phyloP scores from a whole-genome alignment of 139 green algal genomes.

The Zygnema circumcarinatum region DNA sequence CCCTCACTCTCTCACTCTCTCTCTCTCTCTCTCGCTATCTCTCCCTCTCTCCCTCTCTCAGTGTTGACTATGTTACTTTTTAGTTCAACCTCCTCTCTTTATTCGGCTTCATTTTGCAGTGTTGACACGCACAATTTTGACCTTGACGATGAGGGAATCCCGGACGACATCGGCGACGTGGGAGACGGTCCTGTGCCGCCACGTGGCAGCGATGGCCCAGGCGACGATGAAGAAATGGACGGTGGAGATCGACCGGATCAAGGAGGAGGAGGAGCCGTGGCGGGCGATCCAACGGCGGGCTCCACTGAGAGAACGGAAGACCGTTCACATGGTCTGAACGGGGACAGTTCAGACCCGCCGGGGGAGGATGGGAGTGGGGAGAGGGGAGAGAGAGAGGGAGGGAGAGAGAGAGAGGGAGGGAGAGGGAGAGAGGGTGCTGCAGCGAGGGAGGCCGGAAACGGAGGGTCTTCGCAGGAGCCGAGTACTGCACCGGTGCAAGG shows the following conservation, averaged over 20 bases:
- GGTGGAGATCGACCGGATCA: neutral
- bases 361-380: neutral
- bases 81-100: no score
- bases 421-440: no score
- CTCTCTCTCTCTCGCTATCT: neutral
- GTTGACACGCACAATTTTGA: conserved; percentile 26
- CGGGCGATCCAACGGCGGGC: neutral
- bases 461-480: no score
- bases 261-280: neutral
- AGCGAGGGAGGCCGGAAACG: no score
- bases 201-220: neutral
- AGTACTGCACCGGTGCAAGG: no score
- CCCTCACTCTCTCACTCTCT: neutral
- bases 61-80: neutral
- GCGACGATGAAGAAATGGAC: neutral
- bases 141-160: conserved; percentile 32
- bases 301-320: neutral
- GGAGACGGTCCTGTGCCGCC: neutral
- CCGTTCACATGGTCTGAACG: no score
- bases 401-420: conserved; percentile 61
- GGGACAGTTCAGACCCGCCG: neutral
- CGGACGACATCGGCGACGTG: neutral
- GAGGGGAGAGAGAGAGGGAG: conserved; percentile 41
- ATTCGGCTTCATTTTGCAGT: no score
- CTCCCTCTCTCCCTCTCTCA: neutral